A percentile compares a stretch with the other conserved stretches of the same genome.
phyloP scores from a whole-genome alignment of 2,329 filamentous ascomycete species.

The Penicillium sp. region DNA sequence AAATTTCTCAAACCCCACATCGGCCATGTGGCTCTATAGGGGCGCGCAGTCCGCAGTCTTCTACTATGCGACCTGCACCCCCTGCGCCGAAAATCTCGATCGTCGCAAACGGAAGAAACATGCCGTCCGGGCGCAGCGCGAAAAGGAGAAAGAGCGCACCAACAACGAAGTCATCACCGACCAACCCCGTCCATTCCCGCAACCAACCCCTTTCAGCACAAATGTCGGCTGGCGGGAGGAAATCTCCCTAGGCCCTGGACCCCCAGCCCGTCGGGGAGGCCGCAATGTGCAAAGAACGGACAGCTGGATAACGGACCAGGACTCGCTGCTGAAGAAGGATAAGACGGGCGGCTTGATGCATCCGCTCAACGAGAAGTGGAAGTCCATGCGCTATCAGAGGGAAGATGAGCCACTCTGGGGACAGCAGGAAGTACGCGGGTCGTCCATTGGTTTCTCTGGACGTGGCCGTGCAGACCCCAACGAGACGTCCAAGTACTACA shows the following conservation, averaged over 20 bases:
- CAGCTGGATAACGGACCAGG: slow-evolving; percentile 51
- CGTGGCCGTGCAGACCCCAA: slow-evolving; percentile 36
- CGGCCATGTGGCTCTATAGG: slow-evolving; percentile 47
- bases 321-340: slow-evolving; percentile 43
- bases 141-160: slow-evolving; percentile 61
- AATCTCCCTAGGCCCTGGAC: slow-evolving; percentile 73
- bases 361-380: slow-evolving; percentile 61
- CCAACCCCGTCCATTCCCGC: slow-evolving; percentile 69
- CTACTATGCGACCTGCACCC: slow-evolving; percentile 49
- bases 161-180: slow-evolving; percentile 56
- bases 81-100: slow-evolving; percentile 66
- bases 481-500: slow-evolving; percentile 56
- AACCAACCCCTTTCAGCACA: slow-evolving; percentile 74
- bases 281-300: slow-evolving; percentile 55
- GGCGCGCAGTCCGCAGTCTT: slow-evolving; percentile 50
- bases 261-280: slow-evolving; percentile 58
- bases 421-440: slow-evolving; percentile 56
- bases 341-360: slow-evolving; percentile 40
- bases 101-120: slow-evolving; percentile 67
- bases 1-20: slow-evolving; percentile 12
- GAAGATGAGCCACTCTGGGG: slow-evolving; percentile 89
- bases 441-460: slow-evolving; percentile 51
- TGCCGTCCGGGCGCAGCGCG: slow-evolving; percentile 63
- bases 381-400: slow-evolving; percentile 73
- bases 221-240: slow-evolving; percentile 89